Percentiles rank a stretch among this genome's conserved stretches.
Conservation (phyloP, 2,329 filamentous ascomycete species). For the Penicillium sp. region DNA sequence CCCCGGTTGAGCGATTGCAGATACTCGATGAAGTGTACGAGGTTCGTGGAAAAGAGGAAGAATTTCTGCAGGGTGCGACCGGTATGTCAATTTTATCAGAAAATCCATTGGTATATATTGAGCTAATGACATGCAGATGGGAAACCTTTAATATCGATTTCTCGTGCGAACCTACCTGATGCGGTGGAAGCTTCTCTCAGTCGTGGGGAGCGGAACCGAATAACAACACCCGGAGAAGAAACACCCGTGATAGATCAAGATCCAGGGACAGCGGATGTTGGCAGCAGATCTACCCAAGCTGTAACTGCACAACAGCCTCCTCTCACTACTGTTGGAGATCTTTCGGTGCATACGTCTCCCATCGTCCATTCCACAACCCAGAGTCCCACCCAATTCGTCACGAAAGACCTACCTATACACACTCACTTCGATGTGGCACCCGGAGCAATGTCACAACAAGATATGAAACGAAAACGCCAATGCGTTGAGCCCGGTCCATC, state of each 20-base stretch:
- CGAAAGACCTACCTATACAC: constrained; percentile 11
- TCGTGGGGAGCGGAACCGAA: constrained; percentile 8
- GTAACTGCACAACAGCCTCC: constrained; percentile 5
- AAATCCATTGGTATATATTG: too few relatives aligned
- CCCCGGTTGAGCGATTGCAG: constrained; percentile 30
- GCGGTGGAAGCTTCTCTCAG: constrained; percentile 15
- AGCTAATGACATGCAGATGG: constrained; percentile 19
- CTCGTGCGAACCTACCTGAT: constrained; percentile 27
- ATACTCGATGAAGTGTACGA: constrained; percentile 41
- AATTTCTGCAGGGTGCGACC: constrained; percentile 34
- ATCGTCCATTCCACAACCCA: constrained; percentile 6
- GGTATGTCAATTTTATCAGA: constrained; percentile 23
- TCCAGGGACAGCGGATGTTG: constrained; percentile 4
- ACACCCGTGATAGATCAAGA: constrained; percentile 8
- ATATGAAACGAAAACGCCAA: constrained; percentile 17
- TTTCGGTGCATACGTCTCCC: constrained; percentile 1
- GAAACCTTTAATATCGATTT: constrained; percentile 23
- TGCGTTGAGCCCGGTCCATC: constrained; percentile 5
- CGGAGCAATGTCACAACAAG: constrained; percentile 8
- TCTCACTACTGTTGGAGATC: constrained; percentile 1
- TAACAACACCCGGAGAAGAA: constrained; percentile 15
- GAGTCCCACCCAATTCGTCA: constrained; percentile 9
- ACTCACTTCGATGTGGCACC: neutral
- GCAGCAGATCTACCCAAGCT: constrained; percentile 2
- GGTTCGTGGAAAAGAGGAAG: constrained; percentile 37